phyloP scores from a whole-genome alignment of 2,329 filamentous ascomycete species.

The Penicillium aurantiogriseum region DNA sequence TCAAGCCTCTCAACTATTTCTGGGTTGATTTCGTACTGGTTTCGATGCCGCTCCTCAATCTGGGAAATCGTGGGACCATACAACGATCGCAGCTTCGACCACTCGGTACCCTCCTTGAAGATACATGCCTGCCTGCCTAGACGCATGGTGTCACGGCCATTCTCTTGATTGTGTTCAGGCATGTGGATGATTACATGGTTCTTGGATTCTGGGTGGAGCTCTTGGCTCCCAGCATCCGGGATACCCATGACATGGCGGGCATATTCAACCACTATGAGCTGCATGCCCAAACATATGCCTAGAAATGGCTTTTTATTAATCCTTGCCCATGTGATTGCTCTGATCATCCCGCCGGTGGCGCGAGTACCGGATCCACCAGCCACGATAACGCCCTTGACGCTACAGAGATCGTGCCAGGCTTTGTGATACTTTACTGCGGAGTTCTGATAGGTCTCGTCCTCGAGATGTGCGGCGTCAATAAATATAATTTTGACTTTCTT shows the following conservation, averaged over 20 bases:
- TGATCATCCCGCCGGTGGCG: slow-evolving; percentile 87
- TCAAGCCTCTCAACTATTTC: slow-evolving; percentile 68
- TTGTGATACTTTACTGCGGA: slow-evolving; percentile 76
- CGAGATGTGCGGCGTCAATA: slow-evolving; percentile 83
- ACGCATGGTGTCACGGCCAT: slow-evolving; percentile 70
- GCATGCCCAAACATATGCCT: slow-evolving; percentile 89
- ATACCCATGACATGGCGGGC: slow-evolving; percentile 73
- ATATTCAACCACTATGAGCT: slow-evolving; percentile 86
- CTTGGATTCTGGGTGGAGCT: slow-evolving; percentile 57
- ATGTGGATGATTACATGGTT: slow-evolving; percentile 82
- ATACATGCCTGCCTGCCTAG: slow-evolving; percentile 71
- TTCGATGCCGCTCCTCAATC: slow-evolving; percentile 75
- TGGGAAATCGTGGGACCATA: slow-evolving; percentile 58
- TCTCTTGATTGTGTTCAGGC: slow-evolving; percentile 78
- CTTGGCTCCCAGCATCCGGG: slow-evolving; percentile 54
- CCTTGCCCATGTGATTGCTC: slow-evolving; percentile 81
- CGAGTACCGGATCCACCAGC: slow-evolving; percentile 78
- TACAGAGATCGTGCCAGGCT: slow-evolving; percentile 77
- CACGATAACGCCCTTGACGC: slow-evolving; percentile 55
- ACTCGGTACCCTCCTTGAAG: slow-evolving; percentile 74
- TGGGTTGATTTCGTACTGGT: slow-evolving; percentile 90
- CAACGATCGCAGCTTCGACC: slow-evolving; percentile 72
- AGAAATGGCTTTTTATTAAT: slow-evolving; percentile 78
- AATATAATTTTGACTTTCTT: slow-evolving; percentile 77
- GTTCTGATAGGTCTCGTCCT: slow-evolving; percentile 59